Base-by-base conservation (phyloP, 352 stramenopile genomes). In the Phytophthora tentaculata region DNA sequence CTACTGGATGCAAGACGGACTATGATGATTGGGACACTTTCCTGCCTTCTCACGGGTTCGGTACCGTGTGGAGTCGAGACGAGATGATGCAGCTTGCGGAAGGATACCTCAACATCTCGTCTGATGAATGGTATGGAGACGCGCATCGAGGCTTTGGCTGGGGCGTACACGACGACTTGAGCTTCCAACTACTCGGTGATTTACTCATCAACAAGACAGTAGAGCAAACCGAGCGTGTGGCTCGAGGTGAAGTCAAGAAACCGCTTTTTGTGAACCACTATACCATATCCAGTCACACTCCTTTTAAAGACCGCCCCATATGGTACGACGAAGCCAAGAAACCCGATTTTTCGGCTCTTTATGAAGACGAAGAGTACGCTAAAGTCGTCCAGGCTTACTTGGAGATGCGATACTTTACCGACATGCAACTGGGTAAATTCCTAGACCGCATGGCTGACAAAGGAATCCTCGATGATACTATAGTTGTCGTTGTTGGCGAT, bases 181-280 rank as follows among this genome's bases (percentile, higher is more conserved):
- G 69, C 2, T 80, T 88, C 28, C 23, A 82, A 5, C 59, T 89
- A 9, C 57, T 89, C 6, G 78, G 67, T 1, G 74, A 86, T n/a
- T 35, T 89, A 10, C 58, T 89, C n/a, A 48, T 77, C 16, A 85
- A 85, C 55, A 81, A 83, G 50, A 80, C 73, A 5, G 62, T 52
- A 12, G 63, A 72, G n/a, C 80, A 88, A 49, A 59, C 35, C 0
- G 55, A 71, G 20, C 75, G 73, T 0, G 41, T 76, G 20, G 50
- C 48, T 2, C 28, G 32, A 12, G 69, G 67, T 0, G 44, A 81
- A 10, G 41, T 50, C 1, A 85, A 82, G 64, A 72, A 69, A 29
- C 78, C 80, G 12, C 69, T 83, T 14, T 89, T 86, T 56, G 50
- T 86, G 17, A 87, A 74, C 8, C 77, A 85, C 49, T 89, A 87